phyloP scores from a whole-genome alignment of 495 filamentous ascomycete genomes.

The Bombardia bombarda region DNA sequence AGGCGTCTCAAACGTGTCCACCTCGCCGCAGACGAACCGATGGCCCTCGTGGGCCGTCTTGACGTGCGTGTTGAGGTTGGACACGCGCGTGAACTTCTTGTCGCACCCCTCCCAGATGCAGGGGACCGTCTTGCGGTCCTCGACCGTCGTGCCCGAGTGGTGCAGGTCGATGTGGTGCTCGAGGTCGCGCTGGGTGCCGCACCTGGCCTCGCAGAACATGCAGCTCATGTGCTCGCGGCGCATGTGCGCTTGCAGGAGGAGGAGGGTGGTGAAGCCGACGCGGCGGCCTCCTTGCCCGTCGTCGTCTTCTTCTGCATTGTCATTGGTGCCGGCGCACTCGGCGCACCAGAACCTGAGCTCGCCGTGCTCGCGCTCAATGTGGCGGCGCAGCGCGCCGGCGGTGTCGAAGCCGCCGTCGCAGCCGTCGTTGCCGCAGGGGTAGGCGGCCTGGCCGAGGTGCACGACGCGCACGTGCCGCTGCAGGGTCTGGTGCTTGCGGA shows the following conservation, averaged over 20 bases:
- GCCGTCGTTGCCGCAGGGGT: constrained; percentile 54
- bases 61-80: constrained; percentile 73
- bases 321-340: constrained; percentile 43
- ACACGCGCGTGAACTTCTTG: constrained; percentile 65
- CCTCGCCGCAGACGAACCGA: constrained; percentile 65
- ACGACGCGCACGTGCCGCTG: constrained; percentile 67
- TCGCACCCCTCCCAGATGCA: constrained; percentile 61
- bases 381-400: constrained; percentile 56
- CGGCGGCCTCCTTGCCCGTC: constrained; percentile 17
- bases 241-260: constrained; percentile 63
- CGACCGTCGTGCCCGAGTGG: constrained; percentile 53
- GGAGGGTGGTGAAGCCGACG: constrained; percentile 63
- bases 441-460: constrained; percentile 64
- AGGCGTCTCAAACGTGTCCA: constrained; percentile 49
- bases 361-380: constrained; percentile 62
- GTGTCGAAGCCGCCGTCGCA: constrained; percentile 69
- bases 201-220: constrained; percentile 58
- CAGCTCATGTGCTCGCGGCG: constrained; percentile 65
- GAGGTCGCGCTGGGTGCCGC: constrained; percentile 50
- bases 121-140: constrained; percentile 51
- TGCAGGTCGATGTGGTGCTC: constrained; percentile 62
- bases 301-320: constrained; percentile 6
- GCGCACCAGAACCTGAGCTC: constrained; percentile 63
- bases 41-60: constrained; percentile 63
- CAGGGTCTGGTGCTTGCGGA: constrained; percentile 83